Evolutionary conservation across 805 yeast species (phyloP).

Genomic region (Limtongia smithiae): DNA sequence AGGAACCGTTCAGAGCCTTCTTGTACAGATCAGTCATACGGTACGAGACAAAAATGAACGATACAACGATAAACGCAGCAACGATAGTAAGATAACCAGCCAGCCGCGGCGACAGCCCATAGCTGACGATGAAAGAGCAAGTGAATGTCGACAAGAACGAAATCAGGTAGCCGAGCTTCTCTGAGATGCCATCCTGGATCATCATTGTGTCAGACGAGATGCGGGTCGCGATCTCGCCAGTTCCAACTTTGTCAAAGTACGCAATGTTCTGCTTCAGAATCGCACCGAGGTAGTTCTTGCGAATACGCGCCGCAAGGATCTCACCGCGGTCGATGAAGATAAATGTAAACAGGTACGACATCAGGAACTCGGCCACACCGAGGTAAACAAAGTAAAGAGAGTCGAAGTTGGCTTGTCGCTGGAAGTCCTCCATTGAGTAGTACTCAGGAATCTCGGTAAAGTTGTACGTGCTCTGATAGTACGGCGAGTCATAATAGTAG

Average conservation of each 20-base stretch:
- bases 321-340: constrained; percentile 43
- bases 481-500: constrained; percentile 14
- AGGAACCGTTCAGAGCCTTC: constrained; percentile 20
- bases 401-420: constrained; percentile 36
- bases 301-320: constrained; percentile 41
- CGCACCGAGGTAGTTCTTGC: constrained; percentile 38
- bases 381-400: constrained; percentile 42
- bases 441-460: constrained; percentile 24
- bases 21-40: constrained; percentile 24
- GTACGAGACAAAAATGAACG: constrained; percentile 35
- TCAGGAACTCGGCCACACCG: constrained; percentile 37
- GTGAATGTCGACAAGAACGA: constrained; percentile 42
- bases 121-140: constrained; percentile 40
- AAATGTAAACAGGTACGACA: constrained; percentile 36
- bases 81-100: constrained; percentile 31
- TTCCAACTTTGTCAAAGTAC: constrained; percentile 43
- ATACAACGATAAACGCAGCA: constrained; percentile 34
- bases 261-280: constrained; percentile 43
- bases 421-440: constrained; percentile 33
- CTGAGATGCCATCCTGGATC: constrained; percentile 45
- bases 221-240: constrained; percentile 45
- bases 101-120: constrained; percentile 40
- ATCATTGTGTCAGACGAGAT: constrained; percentile 42
- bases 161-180: constrained; percentile 41
- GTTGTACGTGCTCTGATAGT: constrained; percentile 13